phyloP scores from a whole-genome alignment of 2,329 filamentous ascomycete genomes.

The Pseudogymnoascus sp. region DNA sequence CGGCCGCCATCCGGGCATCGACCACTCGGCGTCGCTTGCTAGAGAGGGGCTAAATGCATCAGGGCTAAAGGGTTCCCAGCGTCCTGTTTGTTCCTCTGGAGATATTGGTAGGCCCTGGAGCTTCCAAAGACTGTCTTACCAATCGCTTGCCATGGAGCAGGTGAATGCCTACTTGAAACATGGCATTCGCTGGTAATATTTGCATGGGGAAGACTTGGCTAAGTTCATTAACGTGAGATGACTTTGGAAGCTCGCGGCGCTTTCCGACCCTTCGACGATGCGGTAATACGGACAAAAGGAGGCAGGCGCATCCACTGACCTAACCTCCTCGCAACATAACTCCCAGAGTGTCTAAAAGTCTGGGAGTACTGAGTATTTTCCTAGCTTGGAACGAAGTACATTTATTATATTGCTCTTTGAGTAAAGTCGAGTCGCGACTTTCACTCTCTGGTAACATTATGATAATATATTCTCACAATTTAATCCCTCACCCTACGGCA shows the following conservation, averaged over 20 bases:
- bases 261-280: neutral
- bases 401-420: neutral
- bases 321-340: neutral
- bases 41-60: neutral
- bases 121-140: neutral
- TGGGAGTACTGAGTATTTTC: neutral
- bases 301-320: neutral
- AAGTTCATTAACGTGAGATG: neutral
- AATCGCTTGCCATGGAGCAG: neutral
- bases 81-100: neutral
- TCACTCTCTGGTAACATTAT: neutral
- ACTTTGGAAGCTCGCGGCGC: neutral
- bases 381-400: neutral
- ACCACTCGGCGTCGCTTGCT: neutral
- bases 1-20: neutral
- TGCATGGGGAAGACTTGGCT: neutral
- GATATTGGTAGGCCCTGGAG: neutral
- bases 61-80: neutral
- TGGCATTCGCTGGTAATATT: neutral
- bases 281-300: neutral
- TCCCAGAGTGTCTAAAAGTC: neutral
- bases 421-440: neutral
- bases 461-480: neutral
- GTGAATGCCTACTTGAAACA: neutral
- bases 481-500: neutral